Evolutionary conservation across 2,329 filamentous ascomycete species (phyloP).

Genomic region (Xylariaceae sp.): DNA sequence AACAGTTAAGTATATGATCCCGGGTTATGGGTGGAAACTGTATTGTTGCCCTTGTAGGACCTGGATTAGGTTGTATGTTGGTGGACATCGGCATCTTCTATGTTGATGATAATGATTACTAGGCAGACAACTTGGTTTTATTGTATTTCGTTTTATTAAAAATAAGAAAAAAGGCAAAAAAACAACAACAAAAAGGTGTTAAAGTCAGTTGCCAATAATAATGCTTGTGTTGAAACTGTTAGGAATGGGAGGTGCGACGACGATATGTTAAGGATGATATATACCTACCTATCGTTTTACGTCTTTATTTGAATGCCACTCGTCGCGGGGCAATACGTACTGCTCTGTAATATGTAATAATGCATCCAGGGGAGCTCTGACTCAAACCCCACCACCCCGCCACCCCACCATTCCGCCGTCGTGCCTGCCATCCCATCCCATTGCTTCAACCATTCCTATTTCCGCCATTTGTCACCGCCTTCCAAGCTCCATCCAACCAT

Average conservation of each 20-base stretch:
- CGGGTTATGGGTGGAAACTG: slow-evolving; percentile 80
- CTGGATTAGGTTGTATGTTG: slow-evolving; percentile 23
- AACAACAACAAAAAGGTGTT: neutral
- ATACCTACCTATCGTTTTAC: neutral
- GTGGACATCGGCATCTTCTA: slow-evolving; percentile 33
- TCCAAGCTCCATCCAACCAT: slow-evolving; percentile 4
- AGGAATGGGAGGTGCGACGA: neutral
- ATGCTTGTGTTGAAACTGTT: neutral
- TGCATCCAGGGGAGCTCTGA: slow-evolving; percentile 7
- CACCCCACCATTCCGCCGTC: slow-evolving; percentile 3
- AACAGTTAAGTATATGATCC: slow-evolving; percentile 90
- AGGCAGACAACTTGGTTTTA: neutral
- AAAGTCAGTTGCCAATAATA: neutral
- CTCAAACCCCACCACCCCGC: slow-evolving; percentile 14
- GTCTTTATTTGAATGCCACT: neutral
- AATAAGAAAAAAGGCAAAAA: neutral
- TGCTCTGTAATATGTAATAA: neutral
- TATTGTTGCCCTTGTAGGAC: slow-evolving; percentile 21
- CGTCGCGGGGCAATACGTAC: slow-evolving; percentile 19
- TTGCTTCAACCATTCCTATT: slow-evolving; percentile 7
- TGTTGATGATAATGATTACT: neutral
- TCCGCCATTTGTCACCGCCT: slow-evolving; percentile 26
- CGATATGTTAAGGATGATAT: neutral
- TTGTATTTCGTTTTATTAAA: no score
- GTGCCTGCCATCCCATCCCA: slow-evolving; percentile 9